A percentile compares a stretch with the other conserved stretches of the same genome.
phyloP scores from a whole-genome alignment of 2,329 filamentous ascomycete species.

The Tetracladium maxilliforme region DNA sequence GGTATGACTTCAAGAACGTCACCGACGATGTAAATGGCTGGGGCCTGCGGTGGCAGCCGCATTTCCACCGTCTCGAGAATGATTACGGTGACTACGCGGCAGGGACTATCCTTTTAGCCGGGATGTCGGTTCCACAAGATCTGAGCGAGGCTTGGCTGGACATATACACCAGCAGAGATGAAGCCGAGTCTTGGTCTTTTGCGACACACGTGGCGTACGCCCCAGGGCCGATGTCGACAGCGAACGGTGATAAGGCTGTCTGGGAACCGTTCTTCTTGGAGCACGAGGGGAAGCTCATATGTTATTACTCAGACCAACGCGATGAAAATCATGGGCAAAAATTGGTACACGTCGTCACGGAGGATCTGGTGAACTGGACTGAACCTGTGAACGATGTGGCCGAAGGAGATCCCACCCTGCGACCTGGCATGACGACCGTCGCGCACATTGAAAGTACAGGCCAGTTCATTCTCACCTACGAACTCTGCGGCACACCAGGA shows the following conservation, averaged over 20 bases:
- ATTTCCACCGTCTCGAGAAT: constrained; percentile 47
- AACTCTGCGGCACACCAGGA: constrained; percentile 37
- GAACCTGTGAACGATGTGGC: constrained; percentile 44
- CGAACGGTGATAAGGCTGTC: constrained; percentile 52
- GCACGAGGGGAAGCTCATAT: constrained; percentile 42
- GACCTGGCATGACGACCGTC: constrained; percentile 55
- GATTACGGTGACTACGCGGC: constrained; percentile 39
- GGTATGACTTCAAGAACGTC: constrained; percentile 48
- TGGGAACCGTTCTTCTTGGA: constrained; percentile 58
- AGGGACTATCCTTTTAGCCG: constrained; percentile 47
- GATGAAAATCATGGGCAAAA: constrained; percentile 53
- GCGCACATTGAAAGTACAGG: constrained; percentile 37
- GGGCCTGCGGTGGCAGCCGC: constrained; percentile 56
- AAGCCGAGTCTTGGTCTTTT: constrained; percentile 50
- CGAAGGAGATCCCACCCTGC: constrained; percentile 44
- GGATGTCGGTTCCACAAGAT: constrained; percentile 26
- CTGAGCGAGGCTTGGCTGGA: constrained; percentile 52
- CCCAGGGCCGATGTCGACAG: constrained; percentile 43
- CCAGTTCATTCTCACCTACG: constrained; percentile 49
- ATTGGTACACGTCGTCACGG: constrained; percentile 46
- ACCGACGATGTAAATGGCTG: constrained; percentile 48
- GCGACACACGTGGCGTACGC: constrained; percentile 50
- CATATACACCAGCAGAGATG: constrained; percentile 49
- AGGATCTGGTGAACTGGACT: constrained; percentile 45
- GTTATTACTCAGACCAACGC: constrained; percentile 60